Evolutionary conservation across 2,329 filamentous ascomycete genomes (phyloP), one percentile per base, ranked within the genome.

Genomic region (Dactylellina drechsleri): DNA sequence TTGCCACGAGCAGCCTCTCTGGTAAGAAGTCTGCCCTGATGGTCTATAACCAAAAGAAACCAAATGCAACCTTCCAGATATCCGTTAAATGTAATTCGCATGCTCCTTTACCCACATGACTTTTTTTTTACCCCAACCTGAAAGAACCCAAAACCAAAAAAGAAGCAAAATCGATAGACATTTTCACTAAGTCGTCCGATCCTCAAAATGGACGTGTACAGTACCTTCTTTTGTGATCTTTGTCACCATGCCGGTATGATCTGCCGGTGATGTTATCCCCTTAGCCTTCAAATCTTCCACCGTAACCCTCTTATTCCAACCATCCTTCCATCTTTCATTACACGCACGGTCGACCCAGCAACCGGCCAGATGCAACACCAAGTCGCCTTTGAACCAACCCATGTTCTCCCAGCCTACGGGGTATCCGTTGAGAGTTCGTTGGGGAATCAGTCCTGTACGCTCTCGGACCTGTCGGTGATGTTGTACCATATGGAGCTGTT

Each of bases 321-420:
- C 82, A 65, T 82, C 78, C 26, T 81, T 79, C 77, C 82, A 83
- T 77, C 80, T 79, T 50, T 79, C 57, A 47, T 77, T 75, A 65
- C 82, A 83, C 66, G 79, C 78, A 53, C 79, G 78, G 23, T 78
- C 78, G 5, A 82, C 81, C 82, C 82, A 83, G 76, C 82, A 83
- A 16, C 82, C 82, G 0, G 82, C 82, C 58, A 83, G 79, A 77
- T 83, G 82, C 23, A 83, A 81, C 7, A 81, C 78, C n/a, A 83
- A 67, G 66, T 83, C 82, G 52, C 82, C 82, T 36, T 81, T 80
- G 20, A 79, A 77, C 77, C 81, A 83, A 20, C 80, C 80, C 82
- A 82, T 83, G 59, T 80, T 78, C 43, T 79, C 71, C 47, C 79
- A 80, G 12, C 81, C 81, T 20, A 81, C 77, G 0, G 79, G 79